These are phyloP conservation scores for Dentiscutata heterogama DNA, from an alignment of 371 early-diverging fungal species.

Conservation along the genomic window DNA sequence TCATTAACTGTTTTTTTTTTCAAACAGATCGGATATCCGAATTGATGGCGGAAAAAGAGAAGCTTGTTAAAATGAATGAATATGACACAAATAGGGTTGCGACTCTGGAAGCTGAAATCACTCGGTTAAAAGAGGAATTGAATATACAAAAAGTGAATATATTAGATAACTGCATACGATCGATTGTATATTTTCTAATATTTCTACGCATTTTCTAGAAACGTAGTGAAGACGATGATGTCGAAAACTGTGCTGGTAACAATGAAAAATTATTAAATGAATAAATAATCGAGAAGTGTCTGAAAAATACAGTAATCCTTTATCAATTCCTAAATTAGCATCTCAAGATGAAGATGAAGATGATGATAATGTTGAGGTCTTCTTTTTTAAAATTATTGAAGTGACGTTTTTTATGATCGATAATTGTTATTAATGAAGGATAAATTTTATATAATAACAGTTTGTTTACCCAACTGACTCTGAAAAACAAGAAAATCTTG, in stretches of 20 bases:
- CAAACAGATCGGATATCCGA: background rate
- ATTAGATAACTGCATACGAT: too few relatives aligned
- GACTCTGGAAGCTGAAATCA: constrained; percentile 23
- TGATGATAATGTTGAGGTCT: background rate
- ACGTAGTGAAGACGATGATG: background rate
- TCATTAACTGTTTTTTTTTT: background rate
- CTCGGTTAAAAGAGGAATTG: constrained; percentile 37
- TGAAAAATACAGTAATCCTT: too few relatives aligned
- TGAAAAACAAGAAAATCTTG: background rate
- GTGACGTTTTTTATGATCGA: background rate
- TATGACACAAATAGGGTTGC: constrained; percentile 30
- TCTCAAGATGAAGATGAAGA: background rate
- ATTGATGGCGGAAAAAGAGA: constrained; percentile 43
- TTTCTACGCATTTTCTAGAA: too few relatives aligned
- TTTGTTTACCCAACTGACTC: constrained; percentile 9
- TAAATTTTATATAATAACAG: too few relatives aligned
- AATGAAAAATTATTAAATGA: background rate
- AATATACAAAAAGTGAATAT: constrained; percentile 25
- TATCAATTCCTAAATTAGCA: too few relatives aligned
- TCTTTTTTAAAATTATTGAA: background rate
- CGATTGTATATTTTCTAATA: too few relatives aligned
- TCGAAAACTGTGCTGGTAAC: background rate
- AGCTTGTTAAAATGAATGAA: constrained; percentile 45
- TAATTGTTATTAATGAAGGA: background rate
- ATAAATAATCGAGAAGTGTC: too few relatives aligned